Percentiles rank a stretch among this genome's conserved stretches.
These are phyloP conservation scores for Blastocladiella emersonii DNA, from an alignment of 371 early-diverging fungal genomes.

Conservation along the genomic window DNA sequence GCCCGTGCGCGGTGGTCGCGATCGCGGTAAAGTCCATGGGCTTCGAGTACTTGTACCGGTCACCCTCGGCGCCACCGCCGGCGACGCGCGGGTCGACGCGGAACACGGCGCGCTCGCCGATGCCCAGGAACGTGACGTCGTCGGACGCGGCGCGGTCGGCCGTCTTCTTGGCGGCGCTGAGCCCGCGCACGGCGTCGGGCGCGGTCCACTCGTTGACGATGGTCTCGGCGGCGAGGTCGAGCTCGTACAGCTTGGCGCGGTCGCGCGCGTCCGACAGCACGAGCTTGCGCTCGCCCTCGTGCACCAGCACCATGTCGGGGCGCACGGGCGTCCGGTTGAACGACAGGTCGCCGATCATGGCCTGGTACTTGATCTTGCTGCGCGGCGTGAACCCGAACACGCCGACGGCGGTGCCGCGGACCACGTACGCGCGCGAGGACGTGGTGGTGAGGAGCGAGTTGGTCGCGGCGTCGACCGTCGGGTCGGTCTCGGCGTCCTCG, in stretches of 20 bases:
- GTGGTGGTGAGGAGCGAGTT: constrained; percentile 59
- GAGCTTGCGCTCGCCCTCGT: constrained; percentile 61
- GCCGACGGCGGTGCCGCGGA: constrained; percentile 69
- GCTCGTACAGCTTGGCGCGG: constrained; percentile 51
- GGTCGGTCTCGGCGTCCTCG: constrained; percentile 14
- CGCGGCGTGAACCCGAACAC: constrained; percentile 59
- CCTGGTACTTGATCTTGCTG: constrained; percentile 44
- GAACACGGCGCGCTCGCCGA: constrained; percentile 67
- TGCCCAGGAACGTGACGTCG: constrained; percentile 61
- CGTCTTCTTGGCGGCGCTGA: constrained; percentile 64
- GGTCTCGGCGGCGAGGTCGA: constrained; percentile 84
- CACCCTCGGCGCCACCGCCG: constrained; percentile 11
- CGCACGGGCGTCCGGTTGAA: constrained; percentile 28
- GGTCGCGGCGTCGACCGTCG: constrained; percentile 25
- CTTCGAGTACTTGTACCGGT: neutral
- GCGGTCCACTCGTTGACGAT: constrained; percentile 86
- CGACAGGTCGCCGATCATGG: constrained; percentile 45
- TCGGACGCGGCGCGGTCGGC: constrained; percentile 41
- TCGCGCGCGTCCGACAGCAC: constrained; percentile 49
- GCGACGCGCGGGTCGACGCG: constrained; percentile 78
- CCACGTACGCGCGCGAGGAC: constrained; percentile 62
- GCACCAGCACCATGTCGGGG: constrained; percentile 53
- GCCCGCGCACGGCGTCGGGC: constrained; percentile 32
- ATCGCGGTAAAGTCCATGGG: neutral
- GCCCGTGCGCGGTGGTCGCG: constrained; percentile 57